These are phyloP conservation scores for Eucalyptus paniculata DNA, from an alignment of 345 rosid species.

Conservation along the genomic window DNA sequence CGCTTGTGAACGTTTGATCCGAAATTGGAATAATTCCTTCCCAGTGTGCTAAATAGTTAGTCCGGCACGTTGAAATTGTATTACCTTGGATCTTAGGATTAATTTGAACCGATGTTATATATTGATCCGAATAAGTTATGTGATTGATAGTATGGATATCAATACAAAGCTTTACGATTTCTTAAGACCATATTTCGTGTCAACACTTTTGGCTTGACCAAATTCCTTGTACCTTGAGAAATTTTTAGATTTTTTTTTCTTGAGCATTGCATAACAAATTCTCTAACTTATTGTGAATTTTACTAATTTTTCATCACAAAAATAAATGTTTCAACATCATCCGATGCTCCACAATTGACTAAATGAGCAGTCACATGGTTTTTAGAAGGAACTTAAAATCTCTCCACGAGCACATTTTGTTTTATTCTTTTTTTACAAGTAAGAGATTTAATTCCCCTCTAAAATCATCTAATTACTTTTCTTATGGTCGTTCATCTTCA, in stretches of 20 bases:
- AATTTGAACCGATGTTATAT: background rate
- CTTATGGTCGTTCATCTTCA: background rate
- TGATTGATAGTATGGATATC: fast-evolving
- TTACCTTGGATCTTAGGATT: background rate
- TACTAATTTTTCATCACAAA: background rate
- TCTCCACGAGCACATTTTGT: background rate
- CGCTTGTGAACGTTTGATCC: background rate
- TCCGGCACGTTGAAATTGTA: fast-evolving
- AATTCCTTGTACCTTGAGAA: fast-evolving
- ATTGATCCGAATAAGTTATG: fast-evolving
- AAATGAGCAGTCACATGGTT: fast-evolving
- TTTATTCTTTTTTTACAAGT: background rate
- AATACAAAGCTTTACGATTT: background rate
- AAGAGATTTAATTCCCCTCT: background rate
- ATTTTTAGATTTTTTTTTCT: background rate
- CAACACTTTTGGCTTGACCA: background rate
- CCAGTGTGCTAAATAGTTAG: background rate
- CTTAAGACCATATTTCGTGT: fast-evolving
- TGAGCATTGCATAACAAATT: background rate
- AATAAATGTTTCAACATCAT: background rate
- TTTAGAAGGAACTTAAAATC: background rate
- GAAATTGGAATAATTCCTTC: background rate
- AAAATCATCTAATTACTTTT: background rate
- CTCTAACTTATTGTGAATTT: background rate
- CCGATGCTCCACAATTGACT: fast-evolving